phyloP scores from a whole-genome alignment of 1,284 basidiomycete genomes.

The Pseudozyma pruni region DNA sequence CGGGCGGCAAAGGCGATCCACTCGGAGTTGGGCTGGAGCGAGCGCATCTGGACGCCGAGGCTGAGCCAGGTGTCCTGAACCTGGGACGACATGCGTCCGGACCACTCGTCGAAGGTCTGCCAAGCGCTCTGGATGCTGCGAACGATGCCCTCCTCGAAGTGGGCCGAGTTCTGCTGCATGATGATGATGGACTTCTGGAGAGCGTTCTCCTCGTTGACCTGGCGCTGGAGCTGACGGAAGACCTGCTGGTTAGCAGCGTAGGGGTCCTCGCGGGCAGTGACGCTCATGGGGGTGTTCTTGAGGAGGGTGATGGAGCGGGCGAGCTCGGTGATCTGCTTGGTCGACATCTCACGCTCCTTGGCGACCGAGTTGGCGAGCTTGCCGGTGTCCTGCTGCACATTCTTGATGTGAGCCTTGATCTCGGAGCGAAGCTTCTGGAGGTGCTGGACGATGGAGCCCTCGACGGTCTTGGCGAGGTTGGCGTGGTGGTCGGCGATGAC shows the following conservation, averaged over 20 bases:
- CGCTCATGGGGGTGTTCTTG: constrained; percentile 93
- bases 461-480: constrained; percentile 93
- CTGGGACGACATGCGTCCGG: constrained; percentile 78
- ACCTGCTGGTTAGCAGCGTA: constrained; percentile 83
- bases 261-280: constrained; percentile 85
- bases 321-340: constrained; percentile 87
- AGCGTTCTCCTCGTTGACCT: constrained; percentile 95
- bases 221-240: constrained; percentile 84
- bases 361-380: constrained; percentile 93
- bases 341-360: constrained; percentile 89
- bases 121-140: constrained; percentile 94
- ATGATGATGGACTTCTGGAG: constrained; percentile 99
- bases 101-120: constrained; percentile 98
- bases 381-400: constrained; percentile 97
- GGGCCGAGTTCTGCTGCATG: constrained; percentile 95
- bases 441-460: constrained; percentile 97
- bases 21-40: constrained; percentile 89
- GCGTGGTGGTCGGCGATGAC: constrained; percentile 95
- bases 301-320: constrained; percentile 85
- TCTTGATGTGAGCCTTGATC: constrained; percentile 96
- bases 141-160: constrained; percentile 97
- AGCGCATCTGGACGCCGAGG: constrained; percentile 82
- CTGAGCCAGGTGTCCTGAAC: constrained; percentile 84
- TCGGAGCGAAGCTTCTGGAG: constrained; percentile 91
- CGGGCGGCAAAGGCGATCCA: constrained; percentile 97